Evolutionary conservation across 768 basidiomycete genomes (phyloP), one percentile per base, ranked within the genome.

Genomic region (Podaxis sp.): DNA sequence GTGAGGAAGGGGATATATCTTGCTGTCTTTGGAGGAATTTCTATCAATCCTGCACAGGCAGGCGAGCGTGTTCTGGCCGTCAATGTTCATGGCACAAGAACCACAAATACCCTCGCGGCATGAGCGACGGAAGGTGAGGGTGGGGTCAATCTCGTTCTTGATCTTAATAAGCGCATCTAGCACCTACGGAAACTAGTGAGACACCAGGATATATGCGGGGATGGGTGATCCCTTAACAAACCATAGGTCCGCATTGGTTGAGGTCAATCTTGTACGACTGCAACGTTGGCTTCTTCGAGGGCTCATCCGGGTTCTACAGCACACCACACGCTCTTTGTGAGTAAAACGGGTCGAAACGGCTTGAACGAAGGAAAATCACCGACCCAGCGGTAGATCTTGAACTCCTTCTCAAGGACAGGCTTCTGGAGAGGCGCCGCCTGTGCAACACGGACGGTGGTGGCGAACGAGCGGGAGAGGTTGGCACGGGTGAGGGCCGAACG

Each of bases 361-460:
- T 35, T 18, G 25, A 40, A 36, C 37, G 52, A 57, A 53, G 55
- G 50, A 57, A 14, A 21, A 52, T 27, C 23, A 79, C 85, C 63
- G 61, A 93, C 93, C 94, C 97, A 99, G 73, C 97, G 91, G 79
- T 99, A 99, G 65, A 99, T 95, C 82, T 95, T 92, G 82, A 99
- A 98, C 74, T 95, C 90, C 79, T 98, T 98, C 68, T 88, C 79
- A 66, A 90, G 70, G 16, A 84, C 83, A 0, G 86, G 84, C 72
- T 90, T 91, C 76, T 88, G 78, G 1, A 75, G 72, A 0, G 87
- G 84, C 2, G 83, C 81, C 0, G 79, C 79, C 69, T 79, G 80
- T 16, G 52, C 52, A 40, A 36, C 59, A 28, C 59, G 59, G 14
- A 65, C 65, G 18, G 66, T 65, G 25, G 66, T 63, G 2, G 60